phyloP scores from a whole-genome alignment of 169 alveolate genomes.

The Perkinsus marinus region DNA sequence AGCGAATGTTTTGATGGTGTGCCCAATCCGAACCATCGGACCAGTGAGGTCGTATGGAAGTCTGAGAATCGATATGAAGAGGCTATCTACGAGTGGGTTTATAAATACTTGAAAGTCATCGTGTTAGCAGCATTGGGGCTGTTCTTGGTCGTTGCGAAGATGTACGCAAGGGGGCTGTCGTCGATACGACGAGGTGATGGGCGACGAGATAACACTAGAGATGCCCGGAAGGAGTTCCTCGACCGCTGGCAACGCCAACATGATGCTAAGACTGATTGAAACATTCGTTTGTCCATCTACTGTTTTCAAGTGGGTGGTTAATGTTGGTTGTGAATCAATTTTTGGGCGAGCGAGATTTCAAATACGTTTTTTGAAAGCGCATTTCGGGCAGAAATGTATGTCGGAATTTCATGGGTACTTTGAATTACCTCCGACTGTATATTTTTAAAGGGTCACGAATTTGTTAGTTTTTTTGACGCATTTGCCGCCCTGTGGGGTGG shows the following conservation, averaged over 20 bases:
- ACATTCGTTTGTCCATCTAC: neutral
- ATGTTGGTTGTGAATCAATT: too few relatives aligned
- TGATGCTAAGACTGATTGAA: neutral
- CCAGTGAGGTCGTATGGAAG: neutral
- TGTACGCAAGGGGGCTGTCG: neutral
- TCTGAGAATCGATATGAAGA: neutral
- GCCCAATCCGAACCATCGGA: neutral
- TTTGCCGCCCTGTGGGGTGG: too few relatives aligned
- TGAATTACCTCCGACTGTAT: too few relatives aligned
- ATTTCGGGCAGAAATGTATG: too few relatives aligned
- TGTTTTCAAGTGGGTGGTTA: too few relatives aligned
- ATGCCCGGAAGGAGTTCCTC: neutral
- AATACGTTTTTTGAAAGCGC: too few relatives aligned
- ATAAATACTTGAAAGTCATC: neutral
- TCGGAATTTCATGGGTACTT: too few relatives aligned
- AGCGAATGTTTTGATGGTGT: neutral
- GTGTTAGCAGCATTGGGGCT: neutral
- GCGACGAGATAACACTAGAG: neutral
- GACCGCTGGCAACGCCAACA: neutral
- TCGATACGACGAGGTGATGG: neutral
- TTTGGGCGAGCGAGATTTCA: too few relatives aligned
- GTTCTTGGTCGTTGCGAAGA: neutral
- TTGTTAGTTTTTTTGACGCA: too few relatives aligned
- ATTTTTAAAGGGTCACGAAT: too few relatives aligned
- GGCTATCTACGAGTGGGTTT: neutral